Evolutionary conservation across 2,329 filamentous ascomycete species (phyloP), one percentile per base, ranked within the genome.

Genomic region (Hawksworthiomyces lignivorus): DNA sequence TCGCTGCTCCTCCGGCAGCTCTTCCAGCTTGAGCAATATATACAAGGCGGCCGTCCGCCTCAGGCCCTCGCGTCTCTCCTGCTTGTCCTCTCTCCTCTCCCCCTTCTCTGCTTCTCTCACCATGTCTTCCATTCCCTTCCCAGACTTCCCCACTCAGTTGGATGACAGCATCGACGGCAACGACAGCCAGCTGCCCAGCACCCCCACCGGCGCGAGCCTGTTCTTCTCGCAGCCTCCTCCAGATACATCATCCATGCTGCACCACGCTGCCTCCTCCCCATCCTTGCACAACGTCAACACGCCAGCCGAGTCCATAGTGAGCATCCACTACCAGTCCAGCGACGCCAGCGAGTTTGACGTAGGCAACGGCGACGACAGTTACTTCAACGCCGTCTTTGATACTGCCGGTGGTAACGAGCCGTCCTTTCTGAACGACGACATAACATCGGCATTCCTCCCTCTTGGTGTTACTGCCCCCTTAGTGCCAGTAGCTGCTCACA

Each of bases 271-370:
- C 55, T 62, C 62, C 31, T 70, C 67, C 3, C 67, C 68, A 17
- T 52, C 54, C 22, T 48, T 57, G 19, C 55, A 59, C 38, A 60
- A 56, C 48, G 59, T 60, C 38, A 54, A 69, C 43, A 75, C 72
- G 1, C 72, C 73, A 10, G 67, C 66, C 48, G 72, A 70, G 45
- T 74, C 72, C 12, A 57, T 65, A 38, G 54, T 65, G 32, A 70
- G 68, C 48, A 44, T 61, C 38, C 60, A 69, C 48, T 73, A 70
- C 48, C 69, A 69, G 49, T 55, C 67, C 4, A 73, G 70, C 57
- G 69, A 73, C 48, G 65, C 60, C 50, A 60, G 62, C 47, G 73
- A 69, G 24, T 48, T 56, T 32, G 52, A 65, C 33, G 54, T 30
- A 10, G 46, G 36, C 14, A 24, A 65, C 20, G 63, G 60, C 36